Percentiles rank a stretch among this genome's conserved stretches.
phyloP scores from a whole-genome alignment of 164 flowering plant genomes.

The Houttuynia cordata region DNA sequence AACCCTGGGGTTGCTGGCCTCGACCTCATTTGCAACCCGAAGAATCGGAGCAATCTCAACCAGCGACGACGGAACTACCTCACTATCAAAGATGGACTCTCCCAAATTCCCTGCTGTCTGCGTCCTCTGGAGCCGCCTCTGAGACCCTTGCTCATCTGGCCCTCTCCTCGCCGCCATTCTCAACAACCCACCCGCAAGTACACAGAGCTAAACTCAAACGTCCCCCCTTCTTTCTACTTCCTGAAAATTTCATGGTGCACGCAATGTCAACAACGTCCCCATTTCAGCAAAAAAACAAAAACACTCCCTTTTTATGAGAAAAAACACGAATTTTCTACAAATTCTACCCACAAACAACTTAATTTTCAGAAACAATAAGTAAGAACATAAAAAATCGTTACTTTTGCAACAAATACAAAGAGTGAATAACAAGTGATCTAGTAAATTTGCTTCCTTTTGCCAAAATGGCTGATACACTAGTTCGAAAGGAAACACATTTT shows the following conservation, averaged over 20 bases:
- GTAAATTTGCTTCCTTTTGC: no score
- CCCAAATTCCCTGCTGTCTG: constrained; percentile 63
- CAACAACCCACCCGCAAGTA: not conserved
- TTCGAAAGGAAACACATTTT: no score
- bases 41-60: constrained; percentile 71
- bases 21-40: constrained; percentile 74
- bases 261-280: not conserved
- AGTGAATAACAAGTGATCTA: no score
- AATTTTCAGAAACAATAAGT: no score
- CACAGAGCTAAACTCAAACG: not conserved
- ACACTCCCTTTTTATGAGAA: no score
- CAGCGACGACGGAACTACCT: constrained; percentile 61
- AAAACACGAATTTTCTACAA: no score
- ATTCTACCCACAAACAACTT: no score
- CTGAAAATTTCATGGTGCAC: not conserved
- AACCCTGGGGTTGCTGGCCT: constrained; percentile 53
- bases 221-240: not conserved
- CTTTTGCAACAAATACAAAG: no score
- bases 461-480: no score
- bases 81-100: constrained; percentile 59
- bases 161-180: constrained; percentile 3
- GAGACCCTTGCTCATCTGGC: constrained; percentile 19
- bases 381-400: no score
- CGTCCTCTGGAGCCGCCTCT: constrained; percentile 44
- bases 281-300: not conserved